Conservation (phyloP, 108 stramenopile genomes). For the Pinguiococcus pyrenoidosus region DNA sequence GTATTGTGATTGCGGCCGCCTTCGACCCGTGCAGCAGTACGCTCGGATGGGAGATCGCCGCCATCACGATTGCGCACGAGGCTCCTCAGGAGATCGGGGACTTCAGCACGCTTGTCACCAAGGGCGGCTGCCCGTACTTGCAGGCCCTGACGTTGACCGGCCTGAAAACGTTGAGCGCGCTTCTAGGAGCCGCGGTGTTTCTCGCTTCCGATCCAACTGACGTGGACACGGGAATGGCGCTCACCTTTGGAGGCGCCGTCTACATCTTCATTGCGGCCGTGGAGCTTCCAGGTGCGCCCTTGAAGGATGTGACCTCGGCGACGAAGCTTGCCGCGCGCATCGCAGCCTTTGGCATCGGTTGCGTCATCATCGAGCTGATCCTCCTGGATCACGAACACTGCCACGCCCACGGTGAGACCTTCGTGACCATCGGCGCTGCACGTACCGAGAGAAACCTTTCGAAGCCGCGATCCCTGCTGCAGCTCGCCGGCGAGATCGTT, state of each 20-base stretch:
- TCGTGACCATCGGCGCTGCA: too few relatives aligned
- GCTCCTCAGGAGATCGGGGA: conserved; percentile 67
- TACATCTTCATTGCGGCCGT: conserved; percentile 51
- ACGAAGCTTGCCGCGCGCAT: neutral
- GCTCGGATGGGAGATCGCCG: conserved; percentile 40
- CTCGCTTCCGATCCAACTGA: conserved; percentile 32
- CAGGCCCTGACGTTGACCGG: conserved; percentile 53
- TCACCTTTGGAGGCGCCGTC: conserved; percentile 56
- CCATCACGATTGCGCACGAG: conserved; percentile 57
- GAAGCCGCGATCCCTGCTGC: too few relatives aligned
- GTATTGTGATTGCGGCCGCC: conserved; percentile 59
- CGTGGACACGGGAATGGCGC: conserved; percentile 41
- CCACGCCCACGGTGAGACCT: neutral
- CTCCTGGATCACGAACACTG: conserved; percentile 71
- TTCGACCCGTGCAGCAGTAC: conserved; percentile 39
- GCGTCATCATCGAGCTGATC: conserved; percentile 57
- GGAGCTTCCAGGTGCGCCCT: conserved; percentile 46
- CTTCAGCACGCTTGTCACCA: conserved; percentile 51
- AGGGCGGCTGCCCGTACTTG: conserved; percentile 35
- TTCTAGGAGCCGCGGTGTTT: conserved; percentile 48
- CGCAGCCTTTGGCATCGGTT: conserved; percentile 43
- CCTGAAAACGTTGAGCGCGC: conserved; percentile 44
- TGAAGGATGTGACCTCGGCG: neutral
- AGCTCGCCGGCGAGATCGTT: too few relatives aligned
- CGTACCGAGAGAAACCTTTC: too few relatives aligned